These are phyloP conservation scores for Rhizopus stolonifer DNA, from an alignment of 371 early-diverging fungal genomes.

Conservation along the genomic window DNA sequence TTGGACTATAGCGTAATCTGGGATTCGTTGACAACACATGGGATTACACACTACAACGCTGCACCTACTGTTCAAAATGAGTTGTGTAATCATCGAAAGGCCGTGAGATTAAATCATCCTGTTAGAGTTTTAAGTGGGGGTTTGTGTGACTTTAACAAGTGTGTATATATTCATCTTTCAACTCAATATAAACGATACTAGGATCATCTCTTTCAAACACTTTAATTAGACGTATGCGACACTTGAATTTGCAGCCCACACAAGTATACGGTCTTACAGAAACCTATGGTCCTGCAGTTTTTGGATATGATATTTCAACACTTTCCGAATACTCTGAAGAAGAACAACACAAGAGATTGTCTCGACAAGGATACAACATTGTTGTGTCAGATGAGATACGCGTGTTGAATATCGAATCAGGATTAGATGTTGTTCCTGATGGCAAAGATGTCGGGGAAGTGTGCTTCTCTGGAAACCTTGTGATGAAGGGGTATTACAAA, in stretches of 20 bases:
- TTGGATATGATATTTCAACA: slow-evolving; percentile 36
- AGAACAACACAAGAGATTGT: slow-evolving; percentile 42
- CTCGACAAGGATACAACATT: slow-evolving; percentile 62
- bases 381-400: slow-evolving; percentile 59
- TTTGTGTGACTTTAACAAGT: slow-evolving; percentile 3
- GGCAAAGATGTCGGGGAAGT: slow-evolving; percentile 66
- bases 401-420: slow-evolving; percentile 50
- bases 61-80: slow-evolving; percentile 73
- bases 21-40: slow-evolving; percentile 47
- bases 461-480: slow-evolving; percentile 62
- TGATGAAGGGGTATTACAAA: slow-evolving; percentile 57
- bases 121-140: slow-evolving; percentile 57
- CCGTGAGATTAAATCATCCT: slow-evolving; percentile 36
- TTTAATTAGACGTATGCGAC: slow-evolving; percentile 49
- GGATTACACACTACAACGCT: slow-evolving; percentile 64
- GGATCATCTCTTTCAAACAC: slow-evolving; percentile 64
- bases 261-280: slow-evolving; percentile 77
- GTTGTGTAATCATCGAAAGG: slow-evolving; percentile 56
- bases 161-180: neutral
- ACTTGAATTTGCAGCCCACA: slow-evolving; percentile 54
- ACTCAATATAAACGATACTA: neutral
- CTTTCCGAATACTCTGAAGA: slow-evolving; percentile 34
- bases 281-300: slow-evolving; percentile 56
- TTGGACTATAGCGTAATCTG: slow-evolving; percentile 65
- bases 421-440: slow-evolving; percentile 54